Evolutionary conservation across 2,329 filamentous ascomycete genomes (phyloP), one percentile per base, ranked within the genome.

Genomic region (Fusarium veterinarium): DNA sequence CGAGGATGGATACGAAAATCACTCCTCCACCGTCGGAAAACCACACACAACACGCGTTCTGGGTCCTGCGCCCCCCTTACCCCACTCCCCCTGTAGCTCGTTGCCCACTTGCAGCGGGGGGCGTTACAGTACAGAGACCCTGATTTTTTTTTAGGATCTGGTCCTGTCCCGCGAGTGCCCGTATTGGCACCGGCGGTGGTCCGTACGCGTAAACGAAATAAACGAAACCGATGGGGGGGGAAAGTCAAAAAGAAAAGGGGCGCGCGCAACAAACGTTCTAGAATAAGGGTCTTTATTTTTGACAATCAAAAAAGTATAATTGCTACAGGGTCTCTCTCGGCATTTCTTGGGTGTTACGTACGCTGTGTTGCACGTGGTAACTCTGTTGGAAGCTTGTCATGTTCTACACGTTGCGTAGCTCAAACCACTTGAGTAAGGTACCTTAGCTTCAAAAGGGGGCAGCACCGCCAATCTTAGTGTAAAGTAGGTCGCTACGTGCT

Each of bases 1-100:
- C 31, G 45, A 48, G 8, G 31, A 45, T 48, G 40, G 64, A 68
- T 67, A 66, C 64, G 64, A 68, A 68, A 68, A 68, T 68, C 56
- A 48, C 65, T 67, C 44, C 44, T 35, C 52, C 38, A 30, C 40
- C 35, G 33, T 64, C 63, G 60, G 63, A 64, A 64, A 57, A 49
- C 46, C 19, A 67, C 55, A 60, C 40, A 48, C 48, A 17, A 67
- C 55, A 60, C 40, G 41, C 49, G 57, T 23, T 33, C 33, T 28
- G 35, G n/a, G 28, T 49, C 30, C 45, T 60, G 33, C 52, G 64
- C 61, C 62, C 31, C 30, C n/a, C 25, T 12, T 11, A 19, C 20
- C 23, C 44, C 25, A 23, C 20, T 31, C 10, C 37, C 35, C 33
- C 49, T 53, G n/a, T 31, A 31, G 28, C 37, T 11, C 33, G 16